Conservation (phyloP, 78 protist genomes). For the Creolimax fragrantissima region DNA sequence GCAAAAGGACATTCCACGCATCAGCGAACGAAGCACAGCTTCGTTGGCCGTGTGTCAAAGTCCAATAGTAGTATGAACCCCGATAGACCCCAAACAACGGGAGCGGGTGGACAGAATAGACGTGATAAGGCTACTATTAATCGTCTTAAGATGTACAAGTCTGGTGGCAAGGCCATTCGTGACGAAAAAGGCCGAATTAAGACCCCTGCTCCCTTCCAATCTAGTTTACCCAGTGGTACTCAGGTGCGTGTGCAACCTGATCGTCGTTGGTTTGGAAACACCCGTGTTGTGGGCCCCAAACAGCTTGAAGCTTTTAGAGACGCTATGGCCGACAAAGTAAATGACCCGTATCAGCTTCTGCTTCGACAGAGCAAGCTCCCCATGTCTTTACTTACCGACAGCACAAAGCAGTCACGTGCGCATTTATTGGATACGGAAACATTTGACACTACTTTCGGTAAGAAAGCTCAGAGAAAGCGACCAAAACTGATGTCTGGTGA, state of each 20-base stretch:
- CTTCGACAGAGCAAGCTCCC: conserved; percentile 52
- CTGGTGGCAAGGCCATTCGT: conserved; percentile 27
- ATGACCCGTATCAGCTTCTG: conserved; percentile 69
- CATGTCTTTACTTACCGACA: conserved; percentile 42
- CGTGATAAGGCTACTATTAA: conserved; percentile 26
- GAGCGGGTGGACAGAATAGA: neutral
- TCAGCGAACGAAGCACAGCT: neutral
- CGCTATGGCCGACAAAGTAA: conserved; percentile 25
- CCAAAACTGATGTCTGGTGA: conserved; percentile 44
- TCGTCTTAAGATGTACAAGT: conserved; percentile 47
- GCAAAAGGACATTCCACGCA: neutral
- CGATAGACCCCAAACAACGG: neutral
- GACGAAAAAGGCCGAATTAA: neutral
- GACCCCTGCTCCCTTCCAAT: conserved; percentile 15
- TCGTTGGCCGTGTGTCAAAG: neutral
- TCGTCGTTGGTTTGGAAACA: conserved; percentile 73
- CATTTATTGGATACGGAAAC: conserved; percentile 55
- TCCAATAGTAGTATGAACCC: neutral
- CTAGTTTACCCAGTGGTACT: neutral
- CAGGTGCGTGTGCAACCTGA: conserved; percentile 42
- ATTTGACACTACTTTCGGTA: conserved; percentile 83
- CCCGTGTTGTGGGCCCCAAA: conserved; percentile 54
- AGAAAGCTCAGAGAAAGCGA: conserved; percentile 62
- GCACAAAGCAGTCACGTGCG: neutral
- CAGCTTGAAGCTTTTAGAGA: conserved; percentile 51